These are phyloP conservation scores for Eutrema heterophyllum DNA, from an alignment of 345 rosid genomes.

Conservation along the genomic window DNA sequence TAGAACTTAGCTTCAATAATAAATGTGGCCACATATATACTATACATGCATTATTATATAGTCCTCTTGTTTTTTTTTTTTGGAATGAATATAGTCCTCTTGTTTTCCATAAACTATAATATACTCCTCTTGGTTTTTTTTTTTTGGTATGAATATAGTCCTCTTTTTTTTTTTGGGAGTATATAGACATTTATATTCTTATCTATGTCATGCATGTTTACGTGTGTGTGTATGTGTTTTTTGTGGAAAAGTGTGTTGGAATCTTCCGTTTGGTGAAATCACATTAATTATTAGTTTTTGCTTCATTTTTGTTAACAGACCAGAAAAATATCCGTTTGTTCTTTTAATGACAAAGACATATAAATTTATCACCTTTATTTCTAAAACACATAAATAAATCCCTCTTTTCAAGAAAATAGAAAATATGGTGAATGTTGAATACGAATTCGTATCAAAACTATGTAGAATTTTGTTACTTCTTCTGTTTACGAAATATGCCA, in stretches of 20 bases:
- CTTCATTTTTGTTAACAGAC: slow-evolving; percentile 34
- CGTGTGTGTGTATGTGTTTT: slow-evolving; percentile 20
- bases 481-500: slow-evolving; percentile 1
- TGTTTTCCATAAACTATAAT: slow-evolving; percentile 21
- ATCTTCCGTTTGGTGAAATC: slow-evolving; percentile 38
- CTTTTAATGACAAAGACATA: slow-evolving; percentile 26
- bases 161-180: slow-evolving; percentile 19
- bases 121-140: too few species aligned
- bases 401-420: neutral
- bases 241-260: slow-evolving; percentile 33
- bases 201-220: slow-evolving; percentile 27
- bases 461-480: neutral
- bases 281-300: slow-evolving; percentile 28
- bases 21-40: neutral
- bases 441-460: neutral
- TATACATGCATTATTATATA: slow-evolving; percentile 3
- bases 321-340: slow-evolving; percentile 32
- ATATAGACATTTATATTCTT: slow-evolving; percentile 1
- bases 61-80: neutral
- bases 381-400: neutral
- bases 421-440: slow-evolving; percentile 5
- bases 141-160: neutral
- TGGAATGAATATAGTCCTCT: too few species aligned
- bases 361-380: slow-evolving; percentile 9
- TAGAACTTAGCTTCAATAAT: slow-evolving; percentile 14